Evolutionary conservation across 2,329 filamentous ascomycete genomes (phyloP).

Genomic region (Cryphonectria carpinicola): DNA sequence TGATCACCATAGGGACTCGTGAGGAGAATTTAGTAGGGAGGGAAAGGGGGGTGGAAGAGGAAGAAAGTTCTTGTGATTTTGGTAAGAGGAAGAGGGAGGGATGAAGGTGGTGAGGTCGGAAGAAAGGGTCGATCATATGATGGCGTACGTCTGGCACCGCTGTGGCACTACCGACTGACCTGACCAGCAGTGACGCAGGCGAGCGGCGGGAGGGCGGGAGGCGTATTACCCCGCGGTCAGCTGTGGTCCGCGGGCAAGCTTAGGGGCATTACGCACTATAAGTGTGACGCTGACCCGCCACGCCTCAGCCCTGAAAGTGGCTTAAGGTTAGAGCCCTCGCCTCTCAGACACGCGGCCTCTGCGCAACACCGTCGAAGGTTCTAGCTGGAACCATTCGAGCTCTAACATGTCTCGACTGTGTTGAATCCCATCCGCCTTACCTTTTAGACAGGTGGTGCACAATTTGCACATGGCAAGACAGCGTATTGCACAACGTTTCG

Average conservation of each 20-base stretch:
- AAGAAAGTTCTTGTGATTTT: neutral
- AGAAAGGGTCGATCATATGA: conserved; percentile 19
- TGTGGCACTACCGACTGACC: conserved; percentile 7
- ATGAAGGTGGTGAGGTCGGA: neutral
- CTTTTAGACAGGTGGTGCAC: neutral
- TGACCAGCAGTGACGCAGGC: neutral
- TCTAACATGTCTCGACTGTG: neutral
- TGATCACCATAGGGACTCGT: conserved; percentile 12
- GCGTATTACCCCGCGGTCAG: conserved; percentile 14
- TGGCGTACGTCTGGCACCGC: neutral
- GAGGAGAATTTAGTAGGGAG: neutral
- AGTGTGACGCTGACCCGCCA: neutral
- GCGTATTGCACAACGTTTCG: neutral
- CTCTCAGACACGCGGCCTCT: conserved; percentile 12
- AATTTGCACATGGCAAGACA: neutral
- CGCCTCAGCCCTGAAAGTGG: conserved; percentile 1
- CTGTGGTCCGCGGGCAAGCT: neutral
- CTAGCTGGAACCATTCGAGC: neutral
- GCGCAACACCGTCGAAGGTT: neutral
- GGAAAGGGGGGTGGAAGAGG: neutral
- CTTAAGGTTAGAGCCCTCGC: conserved; percentile 2
- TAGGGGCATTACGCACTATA: neutral
- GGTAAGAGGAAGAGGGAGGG: neutral
- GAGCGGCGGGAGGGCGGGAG: neutral
- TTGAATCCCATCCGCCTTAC: neutral